Percentiles rank a stretch among this genome's conserved stretches.
Conservation (phyloP, 306 rosid genomes). For the Echinosophora koreensis region DNA sequence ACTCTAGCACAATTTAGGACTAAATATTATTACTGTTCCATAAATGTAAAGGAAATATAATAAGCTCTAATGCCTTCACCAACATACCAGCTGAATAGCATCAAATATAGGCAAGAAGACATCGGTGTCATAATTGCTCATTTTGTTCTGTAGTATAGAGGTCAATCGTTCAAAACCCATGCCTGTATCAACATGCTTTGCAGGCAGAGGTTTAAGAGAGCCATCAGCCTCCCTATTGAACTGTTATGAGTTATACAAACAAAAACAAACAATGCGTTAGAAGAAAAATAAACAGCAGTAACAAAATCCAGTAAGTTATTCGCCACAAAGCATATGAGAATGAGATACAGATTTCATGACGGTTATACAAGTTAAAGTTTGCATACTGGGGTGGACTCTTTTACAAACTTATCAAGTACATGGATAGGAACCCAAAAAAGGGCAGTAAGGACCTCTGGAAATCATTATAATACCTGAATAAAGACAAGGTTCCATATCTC, state of each 20-base stretch:
- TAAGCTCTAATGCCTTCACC: conserved; percentile 61
- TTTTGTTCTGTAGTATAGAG: conserved; percentile 83
- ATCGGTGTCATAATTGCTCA: conserved; percentile 98
- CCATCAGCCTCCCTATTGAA: conserved; percentile 93
- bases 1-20: conserved; percentile 20
- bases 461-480: conserved; percentile 73
- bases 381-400: conserved; percentile 33
- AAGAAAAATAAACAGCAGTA: conserved; percentile 10
- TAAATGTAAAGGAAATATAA: conserved; percentile 10
- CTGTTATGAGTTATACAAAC: conserved; percentile 53
- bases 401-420: too few relatives aligned
- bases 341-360: conserved; percentile 5
- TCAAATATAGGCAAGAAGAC: conserved; percentile 94
- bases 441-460: conserved; percentile 2
- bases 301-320: neutral
- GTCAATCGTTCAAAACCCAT: conserved; percentile 95
- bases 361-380: neutral
- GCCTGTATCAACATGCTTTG: conserved; percentile 98
- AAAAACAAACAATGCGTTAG: conserved; percentile 12
- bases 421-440: neutral
- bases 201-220: conserved; percentile 85
- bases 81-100: conserved; percentile 83
- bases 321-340: conserved; percentile 25
- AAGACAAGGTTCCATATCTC: conserved; percentile 99
- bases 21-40: conserved; percentile 3